These are phyloP conservation scores for Porcisia deanei DNA, from an alignment of 208 protist genomes.

Conservation along the genomic window DNA sequence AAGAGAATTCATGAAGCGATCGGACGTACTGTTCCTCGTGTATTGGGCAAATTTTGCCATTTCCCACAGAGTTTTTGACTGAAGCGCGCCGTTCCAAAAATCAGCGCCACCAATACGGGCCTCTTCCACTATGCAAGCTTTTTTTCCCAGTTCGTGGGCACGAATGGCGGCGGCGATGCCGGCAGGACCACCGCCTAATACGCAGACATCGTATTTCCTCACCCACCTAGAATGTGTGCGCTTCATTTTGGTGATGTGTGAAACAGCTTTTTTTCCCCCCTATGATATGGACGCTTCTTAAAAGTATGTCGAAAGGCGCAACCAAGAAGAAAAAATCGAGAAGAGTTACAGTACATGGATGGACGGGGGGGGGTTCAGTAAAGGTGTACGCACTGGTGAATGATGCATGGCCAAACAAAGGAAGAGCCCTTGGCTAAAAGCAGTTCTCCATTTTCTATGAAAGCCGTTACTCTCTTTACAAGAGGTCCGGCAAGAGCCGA, in stretches of 20 bases:
- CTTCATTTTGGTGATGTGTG: constrained; percentile 9
- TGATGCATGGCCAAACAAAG: too few species aligned
- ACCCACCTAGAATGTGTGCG: constrained; percentile 12
- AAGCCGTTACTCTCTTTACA: neutral
- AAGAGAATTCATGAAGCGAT: constrained; percentile 58
- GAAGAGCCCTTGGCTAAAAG: too few species aligned
- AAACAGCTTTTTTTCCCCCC: neutral
- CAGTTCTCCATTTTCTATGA: neutral
- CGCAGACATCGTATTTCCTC: constrained; percentile 85
- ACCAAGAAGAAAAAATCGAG: neutral
- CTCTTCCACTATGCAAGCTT: constrained; percentile 79
- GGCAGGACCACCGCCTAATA: constrained; percentile 85
- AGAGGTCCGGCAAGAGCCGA: neutral
- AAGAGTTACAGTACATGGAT: neutral
- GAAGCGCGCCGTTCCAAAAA: constrained; percentile 90
- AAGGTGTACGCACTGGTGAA: too few species aligned
- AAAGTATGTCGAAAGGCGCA: neutral
- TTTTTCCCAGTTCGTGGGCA: constrained; percentile 78
- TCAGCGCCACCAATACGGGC: constrained; percentile 82
- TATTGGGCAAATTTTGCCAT: constrained; percentile 84
- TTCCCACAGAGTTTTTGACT: constrained; percentile 92
- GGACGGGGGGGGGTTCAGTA: too few species aligned
- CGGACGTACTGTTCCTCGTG: constrained; percentile 43
- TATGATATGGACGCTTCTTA: neutral
- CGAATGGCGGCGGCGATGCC: constrained; percentile 82